Evolutionary conservation across 257 asterid genomes (phyloP).

Genomic region (Voacanga thouarsii): DNA sequence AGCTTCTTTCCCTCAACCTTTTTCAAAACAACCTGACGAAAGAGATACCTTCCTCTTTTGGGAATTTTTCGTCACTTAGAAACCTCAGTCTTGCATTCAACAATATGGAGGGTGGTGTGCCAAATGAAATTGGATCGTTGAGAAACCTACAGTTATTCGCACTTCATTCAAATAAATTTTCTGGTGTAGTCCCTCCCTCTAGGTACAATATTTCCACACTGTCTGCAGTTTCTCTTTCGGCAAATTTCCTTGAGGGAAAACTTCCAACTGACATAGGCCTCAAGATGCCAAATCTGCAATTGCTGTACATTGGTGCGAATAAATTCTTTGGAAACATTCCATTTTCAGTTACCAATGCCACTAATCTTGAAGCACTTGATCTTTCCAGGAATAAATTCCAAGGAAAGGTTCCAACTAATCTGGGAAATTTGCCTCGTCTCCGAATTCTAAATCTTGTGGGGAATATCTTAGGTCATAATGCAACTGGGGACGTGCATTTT

Average conservation of each 20-base stretch:
- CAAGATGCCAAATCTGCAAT: slow-evolving; percentile 14
- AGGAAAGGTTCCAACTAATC: slow-evolving; percentile 26
- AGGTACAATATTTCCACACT: slow-evolving; percentile 17
- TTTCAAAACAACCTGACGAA: neutral
- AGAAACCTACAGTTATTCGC: slow-evolving; percentile 10
- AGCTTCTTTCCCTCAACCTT: too few relatives aligned
- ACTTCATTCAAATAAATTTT: slow-evolving; percentile 18
- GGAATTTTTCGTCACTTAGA: slow-evolving; percentile 25
- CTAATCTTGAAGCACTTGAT: slow-evolving; percentile 8
- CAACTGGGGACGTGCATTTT: too few relatives aligned
- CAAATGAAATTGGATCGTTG: slow-evolving; percentile 31
- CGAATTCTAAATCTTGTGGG: too few relatives aligned
- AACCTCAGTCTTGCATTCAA: slow-evolving; percentile 16
- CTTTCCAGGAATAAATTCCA: slow-evolving; percentile 17
- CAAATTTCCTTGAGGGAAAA: slow-evolving; percentile 23
- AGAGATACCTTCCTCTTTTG: slow-evolving; percentile 32
- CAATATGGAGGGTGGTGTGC: slow-evolving; percentile 28
- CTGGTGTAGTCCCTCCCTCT: slow-evolving; percentile 18
- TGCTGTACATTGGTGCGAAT: neutral
- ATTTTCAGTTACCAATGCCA: slow-evolving; percentile 30
- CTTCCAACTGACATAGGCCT: slow-evolving; percentile 25
- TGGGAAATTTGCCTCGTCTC: too few relatives aligned
- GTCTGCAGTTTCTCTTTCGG: neutral
- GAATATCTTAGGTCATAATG: too few relatives aligned
- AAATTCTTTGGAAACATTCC: slow-evolving; percentile 29